Conservation (phyloP, 805 yeast genomes). For the Candida easanensis region DNA sequence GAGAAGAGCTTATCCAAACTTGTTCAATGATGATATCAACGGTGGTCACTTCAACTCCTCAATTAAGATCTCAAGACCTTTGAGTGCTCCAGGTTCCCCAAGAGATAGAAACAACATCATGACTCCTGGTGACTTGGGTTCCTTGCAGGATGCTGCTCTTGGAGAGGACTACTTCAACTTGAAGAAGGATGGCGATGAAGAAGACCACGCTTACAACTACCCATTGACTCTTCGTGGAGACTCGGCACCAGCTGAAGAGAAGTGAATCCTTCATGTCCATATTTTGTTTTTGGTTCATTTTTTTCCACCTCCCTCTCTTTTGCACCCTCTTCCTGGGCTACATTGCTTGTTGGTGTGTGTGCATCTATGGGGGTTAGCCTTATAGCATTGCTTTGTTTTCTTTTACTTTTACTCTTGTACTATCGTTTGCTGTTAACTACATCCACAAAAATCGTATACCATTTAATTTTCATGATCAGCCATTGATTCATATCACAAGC, state of each 20-base stretch:
- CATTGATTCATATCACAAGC: too few relatives aligned
- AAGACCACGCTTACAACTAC: conserved; percentile 37
- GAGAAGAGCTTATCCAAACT: conserved; percentile 90
- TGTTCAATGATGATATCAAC: conserved; percentile 43
- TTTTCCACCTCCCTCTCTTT: too few relatives aligned
- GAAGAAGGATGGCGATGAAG: conserved; percentile 44
- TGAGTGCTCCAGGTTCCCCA: conserved; percentile 98
- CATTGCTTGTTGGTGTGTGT: too few relatives aligned
- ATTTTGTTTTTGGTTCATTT: too few relatives aligned
- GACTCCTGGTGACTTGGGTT: conserved; percentile 99
- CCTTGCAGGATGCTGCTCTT: conserved; percentile 84
- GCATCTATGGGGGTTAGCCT: too few relatives aligned
- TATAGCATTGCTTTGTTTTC: too few relatives aligned
- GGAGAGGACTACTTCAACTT: conserved; percentile 73
- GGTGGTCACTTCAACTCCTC: conserved; percentile 37
- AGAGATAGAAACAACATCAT: conserved; percentile 69
- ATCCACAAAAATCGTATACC: too few relatives aligned
- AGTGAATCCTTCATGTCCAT: too few relatives aligned
- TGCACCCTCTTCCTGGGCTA: too few relatives aligned
- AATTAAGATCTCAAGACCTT: conserved; percentile 82
- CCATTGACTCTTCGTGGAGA: conserved; percentile 50
- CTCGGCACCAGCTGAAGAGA: conserved; percentile 36
- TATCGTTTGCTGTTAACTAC: too few relatives aligned
- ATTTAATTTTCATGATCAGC: too few relatives aligned
- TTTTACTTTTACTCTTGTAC: too few relatives aligned